Evolutionary conservation across 2,329 filamentous ascomycete species (phyloP), one percentile per base, ranked within the genome.

Genomic region (Parastagonospora avenae): DNA sequence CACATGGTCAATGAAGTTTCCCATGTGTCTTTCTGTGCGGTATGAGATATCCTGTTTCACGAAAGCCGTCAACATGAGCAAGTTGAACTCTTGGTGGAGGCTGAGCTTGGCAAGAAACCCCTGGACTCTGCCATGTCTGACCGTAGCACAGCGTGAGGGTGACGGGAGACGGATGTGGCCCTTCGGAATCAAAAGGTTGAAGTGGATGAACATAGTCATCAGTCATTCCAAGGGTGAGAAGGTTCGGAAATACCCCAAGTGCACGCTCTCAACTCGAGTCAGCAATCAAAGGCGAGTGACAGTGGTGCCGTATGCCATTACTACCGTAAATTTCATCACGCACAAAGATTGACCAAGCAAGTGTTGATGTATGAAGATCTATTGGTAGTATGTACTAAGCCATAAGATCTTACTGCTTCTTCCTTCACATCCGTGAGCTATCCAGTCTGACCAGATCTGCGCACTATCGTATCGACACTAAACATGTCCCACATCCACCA

Each of bases 211-310:
- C n/a, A n/a, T n/a, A n/a, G n/a, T n/a, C n/a, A n/a, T n/a, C n/a
- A n/a, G n/a, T n/a, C n/a, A 55, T 69, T 8, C 56, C 52, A 7
- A 61, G n/a, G n/a, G 61, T 3, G 70, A 73, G 46, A 66, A 67
- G 42, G 62, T 70, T 53, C 73, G 73, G 52, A 60, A 70, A 24
- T 59, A 67, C n/a, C 58, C 52, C 19, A 24, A 24, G 19, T 24
- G 19, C 5, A 24, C 5, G 19, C 5, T 24, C 19, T 24, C 19
- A 33, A 36, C 33, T 14, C 1, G 33, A 14, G 33, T 9, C 14
- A 14, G 5, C 5, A 9, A 16, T 36, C 14, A 14, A 36, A 8
- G 4, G 33, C 8, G 33, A 24, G 19, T 24, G 19, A 24, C 19
- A 3, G 19, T 12, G 33, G 1, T 37, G 11, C 37, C 8, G 33